Conservation (phyloP, 495 filamentous ascomycete genomes). For the Glutinoglossum americanum region DNA sequence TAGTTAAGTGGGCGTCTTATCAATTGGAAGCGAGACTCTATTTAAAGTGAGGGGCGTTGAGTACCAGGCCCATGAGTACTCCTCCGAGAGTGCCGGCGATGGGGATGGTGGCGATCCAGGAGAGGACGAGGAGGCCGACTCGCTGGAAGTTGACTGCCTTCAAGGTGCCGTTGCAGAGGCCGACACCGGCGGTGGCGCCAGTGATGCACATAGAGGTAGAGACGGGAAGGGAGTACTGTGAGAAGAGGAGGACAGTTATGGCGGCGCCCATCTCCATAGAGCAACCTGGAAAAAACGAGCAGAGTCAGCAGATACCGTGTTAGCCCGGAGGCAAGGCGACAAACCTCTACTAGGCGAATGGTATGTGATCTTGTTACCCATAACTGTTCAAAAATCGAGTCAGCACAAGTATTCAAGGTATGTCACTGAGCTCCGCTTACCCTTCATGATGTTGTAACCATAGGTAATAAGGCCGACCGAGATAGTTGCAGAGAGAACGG, state of each 20-base stretch:
- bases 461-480: constrained; percentile 37
- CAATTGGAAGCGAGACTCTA: not conserved
- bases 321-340: not conserved
- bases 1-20: not conserved
- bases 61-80: constrained; percentile 35
- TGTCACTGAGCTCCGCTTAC: not conserved
- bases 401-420: not conserved
- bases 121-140: constrained; percentile 28
- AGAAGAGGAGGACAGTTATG: constrained; percentile 42
- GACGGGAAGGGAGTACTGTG: constrained; percentile 32
- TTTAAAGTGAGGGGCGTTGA: constrained; percentile 36
- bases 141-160: constrained; percentile 44
- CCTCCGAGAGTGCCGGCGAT: constrained; percentile 38
- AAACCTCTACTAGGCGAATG: constrained; percentile 14
- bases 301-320: not conserved
- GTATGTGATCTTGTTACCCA: constrained; percentile 49
- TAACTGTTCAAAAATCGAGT: constrained; percentile 18
- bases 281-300: constrained; percentile 33
- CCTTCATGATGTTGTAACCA: constrained; percentile 51
- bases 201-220: constrained; percentile 15
- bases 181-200: constrained; percentile 18
- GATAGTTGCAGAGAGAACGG: constrained; percentile 28
- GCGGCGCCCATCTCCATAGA: constrained; percentile 48
- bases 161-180: constrained; percentile 17
- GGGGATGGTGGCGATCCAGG: constrained; percentile 44